A percentile compares a stretch with the other conserved stretches of the same genome.
These are phyloP conservation scores for Penicillium sp. DNA, from an alignment of 2,329 filamentous ascomycete genomes.

Conservation along the genomic window DNA sequence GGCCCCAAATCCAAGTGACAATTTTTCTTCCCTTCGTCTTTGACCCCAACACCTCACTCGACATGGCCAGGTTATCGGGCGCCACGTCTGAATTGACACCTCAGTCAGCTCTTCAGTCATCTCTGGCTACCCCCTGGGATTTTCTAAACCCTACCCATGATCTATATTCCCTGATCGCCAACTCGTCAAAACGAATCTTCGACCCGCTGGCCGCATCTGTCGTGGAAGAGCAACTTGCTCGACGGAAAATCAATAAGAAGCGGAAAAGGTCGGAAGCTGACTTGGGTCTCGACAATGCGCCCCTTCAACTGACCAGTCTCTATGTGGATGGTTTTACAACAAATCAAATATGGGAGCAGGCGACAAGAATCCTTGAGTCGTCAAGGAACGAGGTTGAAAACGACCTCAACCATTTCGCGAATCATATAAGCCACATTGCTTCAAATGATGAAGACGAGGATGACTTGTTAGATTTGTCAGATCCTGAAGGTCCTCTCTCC, in stretches of 20 bases:
- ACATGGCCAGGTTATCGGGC: slow-evolving; percentile 7
- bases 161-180: slow-evolving; percentile 63
- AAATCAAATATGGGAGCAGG: slow-evolving; percentile 91
- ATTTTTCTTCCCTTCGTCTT: slow-evolving; percentile 21
- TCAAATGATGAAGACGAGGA: slow-evolving; percentile 7
- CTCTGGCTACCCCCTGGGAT: slow-evolving; percentile 59
- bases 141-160: slow-evolving; percentile 69
- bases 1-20: slow-evolving; percentile 13
- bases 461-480: slow-evolving; percentile 6
- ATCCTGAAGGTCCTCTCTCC: slow-evolving; percentile 12
- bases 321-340: slow-evolving; percentile 83
- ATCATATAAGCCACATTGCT: slow-evolving; percentile 17
- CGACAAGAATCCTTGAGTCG: slow-evolving; percentile 70
- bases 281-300: slow-evolving; percentile 42
- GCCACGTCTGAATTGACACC: background rate
- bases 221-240: slow-evolving; percentile 63
- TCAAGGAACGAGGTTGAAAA: slow-evolving; percentile 51
- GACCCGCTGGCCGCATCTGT: slow-evolving; percentile 71
- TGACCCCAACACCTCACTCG: background rate
- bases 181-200: slow-evolving; percentile 71
- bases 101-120: slow-evolving; percentile 18
- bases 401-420: slow-evolving; percentile 37
- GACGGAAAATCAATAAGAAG: slow-evolving; percentile 65
- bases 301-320: slow-evolving; percentile 73
- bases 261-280: slow-evolving; percentile 60